A percentile compares a stretch with the other conserved stretches of the same genome.
Evolutionary conservation across 1,139 yeast species (phyloP).

Genomic region (Yamadazyma jaroonii): DNA sequence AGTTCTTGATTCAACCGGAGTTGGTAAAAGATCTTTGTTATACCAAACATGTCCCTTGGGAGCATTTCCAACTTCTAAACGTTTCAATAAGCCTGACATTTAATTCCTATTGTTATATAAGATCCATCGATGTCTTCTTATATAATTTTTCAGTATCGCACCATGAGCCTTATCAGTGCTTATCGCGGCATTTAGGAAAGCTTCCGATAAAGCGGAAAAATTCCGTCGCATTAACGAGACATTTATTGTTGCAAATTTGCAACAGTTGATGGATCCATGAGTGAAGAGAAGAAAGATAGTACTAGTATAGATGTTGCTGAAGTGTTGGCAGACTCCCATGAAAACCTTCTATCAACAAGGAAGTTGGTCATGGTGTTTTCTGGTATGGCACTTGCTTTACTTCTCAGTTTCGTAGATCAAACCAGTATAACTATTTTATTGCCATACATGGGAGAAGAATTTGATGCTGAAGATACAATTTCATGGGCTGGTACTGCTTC

Average conservation of each 20-base stretch:
- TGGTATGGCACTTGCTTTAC: slow-evolving; percentile 26
- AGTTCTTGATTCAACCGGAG: slow-evolving; percentile 7
- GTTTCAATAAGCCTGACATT: background rate
- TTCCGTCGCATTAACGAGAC: too few species aligned
- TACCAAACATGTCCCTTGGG: slow-evolving; percentile 11
- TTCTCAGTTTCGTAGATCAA: slow-evolving; percentile 42
- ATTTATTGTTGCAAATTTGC: background rate
- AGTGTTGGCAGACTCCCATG: slow-evolving; percentile 21
- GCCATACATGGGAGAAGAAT: slow-evolving; percentile 33
- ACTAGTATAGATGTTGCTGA: background rate
- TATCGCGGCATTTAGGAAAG: too few species aligned
- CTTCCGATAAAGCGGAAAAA: too few species aligned
- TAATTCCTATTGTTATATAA: background rate
- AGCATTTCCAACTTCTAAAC: slow-evolving; percentile 6
- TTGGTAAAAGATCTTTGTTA: slow-evolving; percentile 12
- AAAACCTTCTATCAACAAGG: slow-evolving; percentile 23
- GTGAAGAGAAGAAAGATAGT: background rate
- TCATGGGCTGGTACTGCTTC: slow-evolving; percentile 54
- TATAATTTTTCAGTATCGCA: too few species aligned
- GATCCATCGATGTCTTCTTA: too few species aligned
- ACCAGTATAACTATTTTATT: slow-evolving; percentile 41
- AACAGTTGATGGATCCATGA: background rate
- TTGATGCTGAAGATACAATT: slow-evolving; percentile 34
- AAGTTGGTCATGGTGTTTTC: slow-evolving; percentile 24
- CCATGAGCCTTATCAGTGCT: too few species aligned